Conservation (phyloP, 768 basidiomycete species). For the Psilocybe azurescens region DNA sequence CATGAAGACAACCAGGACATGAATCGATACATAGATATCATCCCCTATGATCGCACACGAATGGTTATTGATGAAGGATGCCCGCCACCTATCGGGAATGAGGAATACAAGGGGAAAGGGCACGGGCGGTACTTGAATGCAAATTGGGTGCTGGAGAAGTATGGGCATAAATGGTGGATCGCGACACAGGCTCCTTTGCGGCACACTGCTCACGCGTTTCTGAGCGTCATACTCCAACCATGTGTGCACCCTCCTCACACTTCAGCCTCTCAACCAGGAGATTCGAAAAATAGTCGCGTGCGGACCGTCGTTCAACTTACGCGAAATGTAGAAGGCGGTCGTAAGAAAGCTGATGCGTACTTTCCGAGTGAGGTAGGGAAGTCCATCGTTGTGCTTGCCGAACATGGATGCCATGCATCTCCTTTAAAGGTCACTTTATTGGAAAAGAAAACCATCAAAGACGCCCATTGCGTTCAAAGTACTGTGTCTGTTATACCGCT, state of each 20-base stretch:
- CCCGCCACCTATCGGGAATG: constrained; percentile 2
- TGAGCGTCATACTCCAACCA: constrained; percentile 68
- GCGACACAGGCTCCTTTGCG: constrained; percentile 84
- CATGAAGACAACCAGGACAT: constrained; percentile 44
- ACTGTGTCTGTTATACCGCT: constrained; percentile 59
- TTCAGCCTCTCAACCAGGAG: constrained; percentile 14
- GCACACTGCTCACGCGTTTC: constrained; percentile 73
- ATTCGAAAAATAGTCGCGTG: constrained; percentile 45
- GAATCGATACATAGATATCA: constrained; percentile 78
- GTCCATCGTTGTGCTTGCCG: constrained; percentile 50
- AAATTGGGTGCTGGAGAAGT: constrained; percentile 81
- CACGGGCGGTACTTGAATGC: constrained; percentile 77
- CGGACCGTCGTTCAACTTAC: constrained; percentile 87
- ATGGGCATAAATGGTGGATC: constrained; percentile 82
- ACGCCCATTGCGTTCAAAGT: constrained; percentile 69
- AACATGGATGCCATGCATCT: constrained; percentile 41
- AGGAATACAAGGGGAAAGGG: constrained; percentile 8
- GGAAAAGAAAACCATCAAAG: constrained; percentile 47
- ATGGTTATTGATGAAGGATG: constrained; percentile 50
- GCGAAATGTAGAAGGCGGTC: constrained; percentile 67
- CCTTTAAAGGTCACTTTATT: constrained; percentile 65
- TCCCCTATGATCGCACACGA: constrained; percentile 84
- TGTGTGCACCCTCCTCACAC: constrained; percentile 38
- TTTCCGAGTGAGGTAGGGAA: constrained; percentile 69
- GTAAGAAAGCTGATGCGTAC: constrained; percentile 79